Conservation (phyloP, 352 stramenopile species). For the Globisporangium rhizosaccharum region DNA sequence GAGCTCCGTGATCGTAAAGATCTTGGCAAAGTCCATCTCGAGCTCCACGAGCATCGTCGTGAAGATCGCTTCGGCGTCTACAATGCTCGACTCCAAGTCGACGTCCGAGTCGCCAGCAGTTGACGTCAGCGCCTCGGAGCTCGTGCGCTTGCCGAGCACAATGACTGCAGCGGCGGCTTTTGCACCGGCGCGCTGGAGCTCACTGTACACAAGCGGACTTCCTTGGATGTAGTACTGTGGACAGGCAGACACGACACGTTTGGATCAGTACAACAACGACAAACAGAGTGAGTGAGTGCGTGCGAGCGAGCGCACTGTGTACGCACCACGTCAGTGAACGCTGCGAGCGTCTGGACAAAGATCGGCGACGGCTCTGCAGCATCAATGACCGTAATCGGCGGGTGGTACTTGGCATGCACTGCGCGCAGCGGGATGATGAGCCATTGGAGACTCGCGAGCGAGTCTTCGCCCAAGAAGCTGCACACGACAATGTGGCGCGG, state of each 20-base stretch:
- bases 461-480: conserved; percentile 79
- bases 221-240: conserved; percentile 74
- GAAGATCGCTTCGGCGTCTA: conserved; percentile 81
- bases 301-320: neutral
- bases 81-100: conserved; percentile 68
- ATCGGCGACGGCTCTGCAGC: conserved; percentile 47
- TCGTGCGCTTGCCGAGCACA: conserved; percentile 69
- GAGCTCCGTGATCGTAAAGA: conserved; percentile 85
- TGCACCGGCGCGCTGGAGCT: conserved; percentile 73
- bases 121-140: conserved; percentile 21
- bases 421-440: conserved; percentile 64
- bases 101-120: conserved; percentile 34
- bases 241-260: neutral
- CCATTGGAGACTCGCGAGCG: conserved; percentile 70
- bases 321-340: conserved; percentile 70
- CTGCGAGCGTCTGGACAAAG: conserved; percentile 38
- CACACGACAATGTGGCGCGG: conserved; percentile 75
- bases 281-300: neutral
- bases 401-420: conserved; percentile 38
- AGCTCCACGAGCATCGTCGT: conserved; percentile 82
- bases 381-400: conserved; percentile 79
- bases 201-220: conserved; percentile 69
- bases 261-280: neutral
- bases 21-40: conserved; percentile 82
- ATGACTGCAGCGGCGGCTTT: conserved; percentile 78